Percentiles rank a stretch among this genome's conserved stretches.
These are phyloP conservation scores for Mucor indicus DNA, from an alignment of 371 early-diverging fungal genomes.

Conservation along the genomic window DNA sequence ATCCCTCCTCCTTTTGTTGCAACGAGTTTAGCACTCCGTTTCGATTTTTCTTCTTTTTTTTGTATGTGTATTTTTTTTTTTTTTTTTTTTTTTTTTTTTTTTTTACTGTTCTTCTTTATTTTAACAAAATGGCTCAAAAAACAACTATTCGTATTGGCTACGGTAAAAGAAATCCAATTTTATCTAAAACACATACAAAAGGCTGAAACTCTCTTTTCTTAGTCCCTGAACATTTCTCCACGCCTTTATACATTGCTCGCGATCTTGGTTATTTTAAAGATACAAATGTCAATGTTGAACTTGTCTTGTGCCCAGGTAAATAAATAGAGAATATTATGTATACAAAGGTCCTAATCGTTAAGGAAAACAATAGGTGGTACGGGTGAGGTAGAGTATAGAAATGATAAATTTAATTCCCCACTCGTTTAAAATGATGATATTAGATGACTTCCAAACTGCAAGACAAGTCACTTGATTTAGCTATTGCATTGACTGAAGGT, in stretches of 20 bases:
- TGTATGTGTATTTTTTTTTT: not conserved
- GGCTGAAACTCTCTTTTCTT: not conserved
- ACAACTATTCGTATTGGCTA: slow-evolving; percentile 43
- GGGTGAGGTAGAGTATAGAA: slow-evolving; percentile 55
- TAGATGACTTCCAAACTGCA: slow-evolving; percentile 78
- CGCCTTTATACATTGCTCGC: slow-evolving; percentile 70
- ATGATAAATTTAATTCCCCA: not conserved
- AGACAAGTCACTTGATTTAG: slow-evolving; percentile 70
- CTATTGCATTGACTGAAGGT: slow-evolving; percentile 86
- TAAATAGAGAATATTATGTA: not conserved
- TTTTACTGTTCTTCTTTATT: not conserved
- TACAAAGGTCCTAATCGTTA: too few species aligned
- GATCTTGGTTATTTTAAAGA: slow-evolving; percentile 60
- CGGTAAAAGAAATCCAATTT: slow-evolving; percentile 18
- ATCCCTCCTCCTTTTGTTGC: too few species aligned
- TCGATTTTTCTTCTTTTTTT: not conserved
- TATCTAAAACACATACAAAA: not conserved
- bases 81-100: slow-evolving; percentile 3
- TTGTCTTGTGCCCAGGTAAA: slow-evolving; percentile 63
- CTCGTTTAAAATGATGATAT: not conserved
- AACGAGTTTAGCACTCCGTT: too few species aligned
- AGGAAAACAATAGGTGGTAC: slow-evolving; percentile 45
- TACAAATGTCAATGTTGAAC: slow-evolving; percentile 58
- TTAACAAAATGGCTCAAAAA: slow-evolving; percentile 1
- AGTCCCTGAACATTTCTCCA: slow-evolving; percentile 90